phyloP scores from a whole-genome alignment of 345 rosid species.

The Eucalyptus guilfoylei region DNA sequence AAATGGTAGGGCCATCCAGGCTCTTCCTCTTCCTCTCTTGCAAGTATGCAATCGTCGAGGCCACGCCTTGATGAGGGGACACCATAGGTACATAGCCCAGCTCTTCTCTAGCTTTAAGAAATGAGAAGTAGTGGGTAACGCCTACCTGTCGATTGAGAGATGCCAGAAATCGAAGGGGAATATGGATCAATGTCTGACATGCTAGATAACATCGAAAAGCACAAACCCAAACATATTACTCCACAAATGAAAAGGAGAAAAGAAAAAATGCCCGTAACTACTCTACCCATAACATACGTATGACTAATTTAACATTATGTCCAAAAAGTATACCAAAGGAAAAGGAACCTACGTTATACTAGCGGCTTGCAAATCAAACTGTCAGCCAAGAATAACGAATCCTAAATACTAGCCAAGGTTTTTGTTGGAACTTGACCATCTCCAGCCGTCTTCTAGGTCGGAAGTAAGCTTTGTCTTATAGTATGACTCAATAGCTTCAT shows the following conservation, averaged over 20 bases:
- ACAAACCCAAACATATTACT: background rate
- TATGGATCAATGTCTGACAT: background rate
- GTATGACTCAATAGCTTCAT: background rate
- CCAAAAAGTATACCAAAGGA: background rate
- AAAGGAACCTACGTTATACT: background rate
- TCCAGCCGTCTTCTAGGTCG: background rate
- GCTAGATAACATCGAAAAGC: background rate
- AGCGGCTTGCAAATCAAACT: background rate
- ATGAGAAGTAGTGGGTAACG: slow-evolving; percentile 85
- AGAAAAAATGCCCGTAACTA: background rate
- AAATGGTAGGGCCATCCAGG: slow-evolving; percentile 60
- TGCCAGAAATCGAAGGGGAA: background rate
- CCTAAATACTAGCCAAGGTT: background rate
- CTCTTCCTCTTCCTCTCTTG: slow-evolving; percentile 55
- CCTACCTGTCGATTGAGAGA: slow-evolving; percentile 43
- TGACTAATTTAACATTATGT: background rate
- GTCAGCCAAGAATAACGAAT: background rate
- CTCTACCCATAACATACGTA: background rate
- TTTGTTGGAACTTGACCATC: background rate
- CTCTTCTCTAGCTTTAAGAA: slow-evolving; percentile 79
- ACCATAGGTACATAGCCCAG: slow-evolving; percentile 85
- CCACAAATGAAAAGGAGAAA: background rate
- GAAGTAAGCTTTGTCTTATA: background rate
- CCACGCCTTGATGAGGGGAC: slow-evolving; percentile 76
- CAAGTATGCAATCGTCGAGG: slow-evolving; percentile 73